These are phyloP conservation scores for Taiozyma sp. DNA, from an alignment of 1,139 yeast species.

Conservation along the genomic window DNA sequence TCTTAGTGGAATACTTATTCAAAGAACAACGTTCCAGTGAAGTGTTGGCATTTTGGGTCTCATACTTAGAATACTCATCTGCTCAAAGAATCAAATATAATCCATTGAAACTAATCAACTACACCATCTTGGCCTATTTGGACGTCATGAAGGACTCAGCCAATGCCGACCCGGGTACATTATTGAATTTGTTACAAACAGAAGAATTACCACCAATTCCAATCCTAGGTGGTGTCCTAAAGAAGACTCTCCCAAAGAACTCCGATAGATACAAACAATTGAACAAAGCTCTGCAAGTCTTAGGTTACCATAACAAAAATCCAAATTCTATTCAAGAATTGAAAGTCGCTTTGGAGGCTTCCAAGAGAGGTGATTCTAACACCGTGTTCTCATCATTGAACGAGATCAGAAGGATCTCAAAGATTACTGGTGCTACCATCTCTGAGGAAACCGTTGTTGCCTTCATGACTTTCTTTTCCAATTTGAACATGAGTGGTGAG, in stretches of 20 bases:
- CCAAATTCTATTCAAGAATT: slow-evolving; percentile 18
- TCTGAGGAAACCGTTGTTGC: slow-evolving; percentile 19
- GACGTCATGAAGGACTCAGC: slow-evolving; percentile 1
- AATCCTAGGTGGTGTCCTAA: neutral
- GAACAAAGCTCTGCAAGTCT: neutral
- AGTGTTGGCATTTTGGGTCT: slow-evolving; percentile 21
- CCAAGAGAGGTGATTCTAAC: slow-evolving; percentile 9
- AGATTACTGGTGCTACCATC: slow-evolving; percentile 12
- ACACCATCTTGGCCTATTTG: slow-evolving; percentile 2
- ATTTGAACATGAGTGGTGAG: slow-evolving; percentile 23
- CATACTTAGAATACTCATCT: slow-evolving; percentile 15
- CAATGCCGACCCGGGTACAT: neutral
- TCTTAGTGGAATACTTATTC: slow-evolving; percentile 10
- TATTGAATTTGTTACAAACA: slow-evolving; percentile 3
- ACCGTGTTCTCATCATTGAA: slow-evolving; percentile 7
- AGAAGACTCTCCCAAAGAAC: neutral
- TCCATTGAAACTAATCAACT: neutral
- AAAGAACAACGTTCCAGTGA: slow-evolving; percentile 10
- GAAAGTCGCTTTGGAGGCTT: slow-evolving; percentile 14
- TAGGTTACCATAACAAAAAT: slow-evolving; percentile 6
- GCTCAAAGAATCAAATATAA: neutral
- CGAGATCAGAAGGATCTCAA: slow-evolving; percentile 11
- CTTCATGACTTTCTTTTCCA: slow-evolving; percentile 32
- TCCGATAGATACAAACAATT: slow-evolving; percentile 5
- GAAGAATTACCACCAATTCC: slow-evolving; percentile 1